Percentiles rank a stretch among this genome's conserved stretches.
Conservation (phyloP, 2,329 filamentous ascomycete genomes). For the Metarhizium humberi region DNA sequence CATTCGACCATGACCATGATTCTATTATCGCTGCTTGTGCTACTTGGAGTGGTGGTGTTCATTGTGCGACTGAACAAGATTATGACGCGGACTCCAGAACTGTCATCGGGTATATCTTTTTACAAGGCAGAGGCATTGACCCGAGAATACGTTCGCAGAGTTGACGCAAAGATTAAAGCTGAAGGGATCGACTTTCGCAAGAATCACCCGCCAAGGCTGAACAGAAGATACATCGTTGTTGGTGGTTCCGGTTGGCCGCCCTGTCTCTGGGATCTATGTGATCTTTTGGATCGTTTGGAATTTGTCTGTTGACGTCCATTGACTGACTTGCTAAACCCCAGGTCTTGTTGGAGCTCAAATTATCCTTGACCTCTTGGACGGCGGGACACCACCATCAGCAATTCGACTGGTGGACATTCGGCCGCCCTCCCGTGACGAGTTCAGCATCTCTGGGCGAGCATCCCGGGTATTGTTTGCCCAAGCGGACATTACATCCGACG, state of each 20-base stretch:
- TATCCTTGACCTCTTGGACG: slow-evolving; percentile 41
- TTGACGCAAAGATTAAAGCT: slow-evolving; percentile 24
- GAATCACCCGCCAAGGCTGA: slow-evolving; percentile 28
- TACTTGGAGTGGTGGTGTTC: slow-evolving; percentile 16
- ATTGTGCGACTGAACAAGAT: slow-evolving; percentile 24
- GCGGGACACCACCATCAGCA: slow-evolving; percentile 38
- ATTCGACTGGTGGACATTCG: slow-evolving; percentile 46
- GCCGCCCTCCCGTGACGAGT: slow-evolving; percentile 30
- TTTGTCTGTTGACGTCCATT: background rate
- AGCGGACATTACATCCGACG: slow-evolving; percentile 39
- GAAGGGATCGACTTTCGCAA: slow-evolving; percentile 27
- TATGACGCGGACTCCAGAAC: slow-evolving; percentile 24
- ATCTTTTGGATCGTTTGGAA: background rate
- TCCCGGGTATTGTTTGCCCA: slow-evolving; percentile 31
- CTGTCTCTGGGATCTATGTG: background rate
- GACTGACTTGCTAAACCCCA: slow-evolving; percentile 11
- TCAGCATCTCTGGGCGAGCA: slow-evolving; percentile 23
- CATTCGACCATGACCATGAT: background rate
- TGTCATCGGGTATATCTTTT: slow-evolving; percentile 18
- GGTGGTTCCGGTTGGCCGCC: slow-evolving; percentile 34
- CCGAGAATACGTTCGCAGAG: slow-evolving; percentile 22
- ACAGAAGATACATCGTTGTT: slow-evolving; percentile 34
- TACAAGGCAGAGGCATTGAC: slow-evolving; percentile 25
- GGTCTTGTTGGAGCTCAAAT: slow-evolving; percentile 48
- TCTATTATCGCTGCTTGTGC: background rate